Evolutionary conservation across 2,329 filamentous ascomycete species (phyloP), one percentile per base, ranked within the genome.

Genomic region (Ciborinia camelliae): DNA sequence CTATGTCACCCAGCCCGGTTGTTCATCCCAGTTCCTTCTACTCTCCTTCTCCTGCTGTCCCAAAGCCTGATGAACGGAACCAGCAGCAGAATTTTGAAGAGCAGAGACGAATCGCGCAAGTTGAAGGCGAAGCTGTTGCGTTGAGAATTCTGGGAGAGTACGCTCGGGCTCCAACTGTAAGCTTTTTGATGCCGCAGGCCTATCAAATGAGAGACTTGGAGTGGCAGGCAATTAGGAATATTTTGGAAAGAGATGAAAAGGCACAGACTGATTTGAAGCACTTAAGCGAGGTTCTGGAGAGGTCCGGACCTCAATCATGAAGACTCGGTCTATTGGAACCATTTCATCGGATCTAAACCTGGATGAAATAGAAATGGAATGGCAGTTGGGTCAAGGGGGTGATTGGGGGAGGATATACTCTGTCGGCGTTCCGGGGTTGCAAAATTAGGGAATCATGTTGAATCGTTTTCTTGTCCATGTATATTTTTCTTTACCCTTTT

Each of bases 121-220:
- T 77, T 12, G 77, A 80, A 9, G 87, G 87, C 4, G 79, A 87
- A 70, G 77, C 79, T 2, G 79, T 84, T 20, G 89, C 89, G 0
- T 77, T 81, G 1, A 83, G 88, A 65, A 83, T 91, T 1, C 80
- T 92, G 0, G 90, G 90, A 0, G 66, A 69, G 1, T 80, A 89
- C 52, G 83, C 88, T 15, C 80, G 79, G 28, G 84, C 85, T 20
- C 85, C 88, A 0, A 90, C 88, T 0, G 86, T 91, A 10, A 81
- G 85, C 30, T 89, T 92, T 70, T 78, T 93, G 5, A 79, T 92
- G 52, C 84, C 86, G 6, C 87, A 90, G 68, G 88, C 88, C 0
- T 85, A 83, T 26, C 83, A 84, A 58, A 91, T 90, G 81, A 82
- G 87, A 53, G 81, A 84, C n/a, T 79, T 84, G 20, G 90, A 96